A percentile compares a stretch with the other conserved stretches of the same genome.
phyloP scores from a whole-genome alignment of 192 early-diverging fungal genomes.

The Physocladia obscura region DNA sequence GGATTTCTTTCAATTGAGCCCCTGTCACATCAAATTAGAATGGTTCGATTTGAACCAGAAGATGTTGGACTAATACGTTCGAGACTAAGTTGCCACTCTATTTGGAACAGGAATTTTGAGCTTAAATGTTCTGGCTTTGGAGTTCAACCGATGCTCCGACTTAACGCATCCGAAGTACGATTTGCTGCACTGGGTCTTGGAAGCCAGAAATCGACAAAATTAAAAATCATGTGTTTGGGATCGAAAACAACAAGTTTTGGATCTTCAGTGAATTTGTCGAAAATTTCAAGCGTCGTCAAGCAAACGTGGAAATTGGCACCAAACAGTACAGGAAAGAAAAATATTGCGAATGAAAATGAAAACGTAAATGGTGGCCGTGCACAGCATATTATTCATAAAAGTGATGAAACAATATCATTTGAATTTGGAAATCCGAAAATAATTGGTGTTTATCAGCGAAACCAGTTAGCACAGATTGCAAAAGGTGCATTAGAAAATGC shows the following conservation, averaged over 20 bases:
- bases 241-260: conserved; percentile 10
- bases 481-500: not conserved
- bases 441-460: conserved; percentile 7
- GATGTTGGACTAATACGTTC: conserved; percentile 13
- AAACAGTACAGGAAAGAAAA: not conserved
- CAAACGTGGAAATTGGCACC: not conserved
- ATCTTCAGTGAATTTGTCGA: conserved; percentile 9
- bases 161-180: conserved; percentile 13
- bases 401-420: conserved; percentile 5
- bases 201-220: not conserved
- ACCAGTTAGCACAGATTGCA: not conserved
- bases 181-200: conserved; percentile 13
- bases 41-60: conserved; percentile 26
- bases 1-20: conserved; percentile 15
- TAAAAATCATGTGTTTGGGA: not conserved
- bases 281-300: conserved; percentile 15
- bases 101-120: conserved; percentile 33
- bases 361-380: not conserved
- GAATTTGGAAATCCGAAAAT: conserved; percentile 29
- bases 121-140: conserved; percentile 21
- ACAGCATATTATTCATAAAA: not conserved
- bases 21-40: not conserved
- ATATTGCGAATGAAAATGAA: not conserved
- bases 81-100: conserved; percentile 20
- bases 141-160: not conserved